Base-by-base conservation (phyloP, 495 filamentous ascomycete species). In the Penicillium pulvis region DNA sequence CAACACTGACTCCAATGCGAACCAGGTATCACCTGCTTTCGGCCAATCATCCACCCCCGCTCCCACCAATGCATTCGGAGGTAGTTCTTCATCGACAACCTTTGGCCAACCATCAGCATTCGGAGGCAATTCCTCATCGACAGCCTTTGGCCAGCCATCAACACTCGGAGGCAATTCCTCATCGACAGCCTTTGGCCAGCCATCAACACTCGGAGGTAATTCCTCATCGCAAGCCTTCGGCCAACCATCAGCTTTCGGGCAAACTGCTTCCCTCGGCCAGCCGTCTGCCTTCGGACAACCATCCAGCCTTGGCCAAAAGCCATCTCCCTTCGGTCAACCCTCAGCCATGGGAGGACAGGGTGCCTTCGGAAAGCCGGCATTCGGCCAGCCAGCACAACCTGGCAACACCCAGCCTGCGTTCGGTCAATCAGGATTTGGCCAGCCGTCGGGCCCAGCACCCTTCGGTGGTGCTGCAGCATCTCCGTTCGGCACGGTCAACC, bases 241-340 rank as follows among this genome's bases (percentile, higher is more conserved):
- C 2, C 61, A 72, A 42, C 66, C 72, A 17, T 62, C 70, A 14
- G 41, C 60, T 19, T 71, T 75, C 47, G 72, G 68, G 14, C 75
- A 79, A 59, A 63, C 65, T 8, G 61, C 64, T 11, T 62, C 54
- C 7, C 73, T 80, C 54, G 71, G 73, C 6, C 73, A 78, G 58
- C 58, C 75, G 11, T 59, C 64, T 11, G 67, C 57, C 6, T 74
- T 80, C 55, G 71, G 73, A 7, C 73, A 78, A 57, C 58, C 75
- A 17, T 59, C 65, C 12, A 44, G 57, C 23, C 17, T 62, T n/a
- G 66, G 62, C 11, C 59, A 63, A 49, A 30, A 26, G 26, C 35
- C 48, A 24, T 23, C 53, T 33, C 51, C 71, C 46, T 76, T 76
- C 53, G 70, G 76, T 10, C 72, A 75, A 45, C 67, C 70, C 19